phyloP scores from a whole-genome alignment of 1,284 basidiomycete species.

The Anthracocystis setariae region DNA sequence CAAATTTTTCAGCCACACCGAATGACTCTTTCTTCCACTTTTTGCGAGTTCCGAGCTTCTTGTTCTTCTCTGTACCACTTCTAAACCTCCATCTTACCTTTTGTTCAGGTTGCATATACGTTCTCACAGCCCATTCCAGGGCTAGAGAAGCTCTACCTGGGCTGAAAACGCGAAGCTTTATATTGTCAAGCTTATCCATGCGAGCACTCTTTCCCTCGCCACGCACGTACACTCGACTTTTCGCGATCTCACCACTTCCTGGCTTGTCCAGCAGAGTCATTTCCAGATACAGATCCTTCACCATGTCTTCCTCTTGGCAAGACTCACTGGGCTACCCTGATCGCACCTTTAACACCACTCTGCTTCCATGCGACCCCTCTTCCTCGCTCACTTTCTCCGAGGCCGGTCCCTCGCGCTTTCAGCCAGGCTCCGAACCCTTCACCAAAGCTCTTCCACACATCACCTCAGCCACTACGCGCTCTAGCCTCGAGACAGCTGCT shows the following conservation, averaged over 20 bases:
- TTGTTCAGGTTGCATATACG: too few relatives aligned
- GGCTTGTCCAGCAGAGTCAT: background rate
- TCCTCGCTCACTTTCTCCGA: conserved; percentile 29
- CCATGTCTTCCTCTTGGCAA: conserved; percentile 13
- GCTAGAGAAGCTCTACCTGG: too few relatives aligned
- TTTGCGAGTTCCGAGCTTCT: too few relatives aligned
- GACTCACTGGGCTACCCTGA: conserved; percentile 38
- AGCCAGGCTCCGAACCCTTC: conserved; percentile 19
- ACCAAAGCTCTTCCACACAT: conserved; percentile 14
- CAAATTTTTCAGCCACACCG: too few relatives aligned
- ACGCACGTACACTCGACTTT: conserved; percentile 5
- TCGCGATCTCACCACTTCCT: background rate
- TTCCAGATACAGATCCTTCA: conserved; percentile 2
- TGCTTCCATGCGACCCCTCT: conserved; percentile 27
- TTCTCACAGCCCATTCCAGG: too few relatives aligned
- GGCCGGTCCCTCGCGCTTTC: conserved; percentile 27
- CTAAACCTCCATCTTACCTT: too few relatives aligned
- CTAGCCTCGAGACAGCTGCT: conserved; percentile 60
- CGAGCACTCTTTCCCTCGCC: background rate
- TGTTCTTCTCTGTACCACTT: too few relatives aligned
- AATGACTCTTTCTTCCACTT: too few relatives aligned
- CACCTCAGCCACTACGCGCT: conserved; percentile 36
- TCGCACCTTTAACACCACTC: conserved; percentile 38
- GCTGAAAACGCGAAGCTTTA: too few relatives aligned
- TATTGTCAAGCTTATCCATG: background rate